Evolutionary conservation across 169 alveolate genomes (phyloP), one percentile per base, ranked within the genome.

Genomic region (Plasmodium berghei): DNA sequence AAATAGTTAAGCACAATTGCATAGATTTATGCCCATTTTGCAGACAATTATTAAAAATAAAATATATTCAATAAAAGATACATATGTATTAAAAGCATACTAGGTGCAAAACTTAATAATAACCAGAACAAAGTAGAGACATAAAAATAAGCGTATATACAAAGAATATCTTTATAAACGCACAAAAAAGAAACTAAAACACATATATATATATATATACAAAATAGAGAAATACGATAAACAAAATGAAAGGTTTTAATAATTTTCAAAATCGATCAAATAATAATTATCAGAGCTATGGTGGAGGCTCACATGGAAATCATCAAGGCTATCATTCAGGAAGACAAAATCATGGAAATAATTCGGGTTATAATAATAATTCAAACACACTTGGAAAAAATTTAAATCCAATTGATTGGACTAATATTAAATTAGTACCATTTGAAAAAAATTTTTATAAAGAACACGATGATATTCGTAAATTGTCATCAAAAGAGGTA

Each of bases 381-480:
- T 73, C 88, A 58, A 88, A 88, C 67, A 77, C 67, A 59, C 89
- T 94, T 59, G 98, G 98, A 6, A 91, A 89, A 72, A 94, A 93
- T 56, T 83, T 97, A 58, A 49, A 40, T 28, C 91, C 91, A 55
- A 85, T 95, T n/a, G 97, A 97, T 90, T 97, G 99, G 99, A 55
- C 89, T 24, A 69, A 86, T 54, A 90, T 91, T 48, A 91, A 93
- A 16, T 92, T 97, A 45, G 97, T 95, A 20, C 97, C 98, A 12
- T 97, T 98, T 91, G 97, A 97, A 90, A 98, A 98, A 93, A 95
- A 96, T 93, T 98, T 98, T 92, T 98, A 96, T 87, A 94, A 89
- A 73, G 99, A 97, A 83, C 98, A 96, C 70, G 96, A 95, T 2
- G 97, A 93, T 20, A 97, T 97, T 20, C 63, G 93, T 40, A 92